Base-by-base conservation (phyloP, 768 basidiomycete genomes). In the Erythrobasidium yunnanense region DNA sequence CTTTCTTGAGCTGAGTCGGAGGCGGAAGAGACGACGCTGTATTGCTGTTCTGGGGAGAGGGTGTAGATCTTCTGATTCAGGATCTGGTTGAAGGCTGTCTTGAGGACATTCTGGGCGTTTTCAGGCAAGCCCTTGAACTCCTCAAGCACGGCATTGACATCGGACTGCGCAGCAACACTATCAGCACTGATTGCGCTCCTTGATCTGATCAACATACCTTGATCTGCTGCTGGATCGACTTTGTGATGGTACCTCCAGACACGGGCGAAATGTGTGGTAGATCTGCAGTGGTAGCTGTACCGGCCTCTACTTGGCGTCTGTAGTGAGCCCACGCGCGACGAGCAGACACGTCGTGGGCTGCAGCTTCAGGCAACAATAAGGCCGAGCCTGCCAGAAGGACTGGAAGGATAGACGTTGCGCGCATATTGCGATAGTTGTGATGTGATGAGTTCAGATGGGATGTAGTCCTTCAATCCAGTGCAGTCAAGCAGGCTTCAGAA, bases 1-100 rank as follows among this genome's bases (percentile, higher is more conserved):
- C n/a, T 34, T 49, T 63, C 22, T 49, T 25, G 18, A 63, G 45
- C 33, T 49, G 27, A 51, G 27, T 23, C 22, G 49, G 52, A 33
- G 47, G 46, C 20, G 20, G 11, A 5, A 20, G 22, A 32, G 47
- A 63, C 47, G 15, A 51, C 33, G n/a, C 32, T 38, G 49, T 50
- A 51, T 51, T 63, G 60, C 60, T 63, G 27, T n/a, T 49, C 22
- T 32, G 60, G 60, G 27, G 46, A 46, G 8, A 50, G 17, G 23
- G 45, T 27, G 33, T 63, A 51, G 30, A 63, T 63, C 32, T 51
- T 46, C 32, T 63, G 60, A 34, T 63, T 51, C 4, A 63, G 22
- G 13, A 51, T 47, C 25, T 51, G 22, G 27, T 18, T 25, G 3
- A 63, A 17, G 18, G 60, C 60, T 3, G 60, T 63, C 49, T 63